These are phyloP conservation scores for Lactarius quietus DNA, from an alignment of 768 basidiomycete genomes.

Conservation along the genomic window DNA sequence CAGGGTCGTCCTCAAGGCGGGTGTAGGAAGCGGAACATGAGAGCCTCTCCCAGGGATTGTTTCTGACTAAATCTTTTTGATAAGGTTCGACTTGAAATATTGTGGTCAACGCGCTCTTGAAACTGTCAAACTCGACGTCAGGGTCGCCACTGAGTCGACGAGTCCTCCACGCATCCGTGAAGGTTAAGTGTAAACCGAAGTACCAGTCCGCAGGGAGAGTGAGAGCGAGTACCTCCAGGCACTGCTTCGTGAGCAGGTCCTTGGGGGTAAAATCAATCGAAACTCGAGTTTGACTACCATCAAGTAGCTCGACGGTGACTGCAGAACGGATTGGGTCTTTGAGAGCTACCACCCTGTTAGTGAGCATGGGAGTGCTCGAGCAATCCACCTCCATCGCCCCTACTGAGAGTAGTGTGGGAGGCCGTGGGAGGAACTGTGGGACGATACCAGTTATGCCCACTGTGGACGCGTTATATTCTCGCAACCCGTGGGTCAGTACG, in stretches of 20 bases:
- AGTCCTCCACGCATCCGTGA: slow-evolving; percentile 56
- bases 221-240: slow-evolving; percentile 59
- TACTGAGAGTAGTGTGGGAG: neutral
- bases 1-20: slow-evolving; percentile 59
- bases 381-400: slow-evolving; percentile 20
- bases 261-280: slow-evolving; percentile 55
- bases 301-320: slow-evolving; percentile 50
- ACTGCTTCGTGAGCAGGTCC: slow-evolving; percentile 53
- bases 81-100: slow-evolving; percentile 39
- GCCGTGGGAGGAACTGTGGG: neutral
- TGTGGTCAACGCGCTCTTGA: slow-evolving; percentile 48
- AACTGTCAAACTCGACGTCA: slow-evolving; percentile 54
- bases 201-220: slow-evolving; percentile 54
- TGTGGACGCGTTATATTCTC: slow-evolving; percentile 33
- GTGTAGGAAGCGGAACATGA: slow-evolving; percentile 41
- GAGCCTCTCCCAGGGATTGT: slow-evolving; percentile 48
- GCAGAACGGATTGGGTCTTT: slow-evolving; percentile 49
- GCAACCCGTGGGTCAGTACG: slow-evolving; percentile 60
- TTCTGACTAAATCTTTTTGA: neutral
- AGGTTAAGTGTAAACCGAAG: slow-evolving; percentile 52
- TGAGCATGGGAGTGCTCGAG: neutral
- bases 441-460: slow-evolving; percentile 1
- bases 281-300: slow-evolving; percentile 45
- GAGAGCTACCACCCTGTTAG: slow-evolving; percentile 41
- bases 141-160: slow-evolving; percentile 41